Conservation (phyloP, 768 basidiomycete species). For the Termitomyces titanicus region DNA sequence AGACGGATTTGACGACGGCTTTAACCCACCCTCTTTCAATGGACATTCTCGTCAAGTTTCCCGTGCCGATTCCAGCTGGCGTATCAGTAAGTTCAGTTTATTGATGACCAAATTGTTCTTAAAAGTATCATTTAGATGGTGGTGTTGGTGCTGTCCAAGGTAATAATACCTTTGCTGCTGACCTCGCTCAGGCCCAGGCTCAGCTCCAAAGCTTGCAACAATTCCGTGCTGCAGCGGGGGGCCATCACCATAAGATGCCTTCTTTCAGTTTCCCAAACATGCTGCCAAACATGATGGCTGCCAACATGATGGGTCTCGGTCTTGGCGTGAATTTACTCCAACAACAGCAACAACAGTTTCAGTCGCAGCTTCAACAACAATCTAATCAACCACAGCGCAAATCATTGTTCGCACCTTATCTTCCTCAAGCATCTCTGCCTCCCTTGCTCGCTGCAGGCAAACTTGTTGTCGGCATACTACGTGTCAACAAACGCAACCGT, state of each 20-base stretch:
- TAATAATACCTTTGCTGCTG: slow-evolving; percentile 64
- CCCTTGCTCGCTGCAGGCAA: slow-evolving; percentile 96
- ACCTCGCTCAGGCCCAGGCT: slow-evolving; percentile 95
- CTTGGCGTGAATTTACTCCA: slow-evolving; percentile 83
- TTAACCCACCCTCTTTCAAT: slow-evolving; percentile 56
- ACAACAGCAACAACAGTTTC: slow-evolving; percentile 93
- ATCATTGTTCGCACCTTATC: slow-evolving; percentile 96
- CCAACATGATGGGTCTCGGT: slow-evolving; percentile 91
- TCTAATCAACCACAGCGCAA: slow-evolving; percentile 92
- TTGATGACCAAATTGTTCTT: not conserved
- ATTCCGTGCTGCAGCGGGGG: slow-evolving; percentile 92
- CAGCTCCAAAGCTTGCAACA: slow-evolving; percentile 95
- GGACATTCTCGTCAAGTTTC: slow-evolving; percentile 75
- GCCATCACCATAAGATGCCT: slow-evolving; percentile 95
- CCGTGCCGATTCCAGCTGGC: slow-evolving; percentile 82
- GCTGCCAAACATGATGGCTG: slow-evolving; percentile 96
- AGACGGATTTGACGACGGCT: slow-evolving; percentile 81
- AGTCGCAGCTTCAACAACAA: slow-evolving; percentile 92
- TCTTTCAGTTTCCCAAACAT: slow-evolving; percentile 98
- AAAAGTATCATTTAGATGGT: slow-evolving; percentile 47
- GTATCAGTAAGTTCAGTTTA: slow-evolving; percentile 63
- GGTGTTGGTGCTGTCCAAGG: slow-evolving; percentile 68
- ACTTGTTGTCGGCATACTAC: slow-evolving; percentile 92
- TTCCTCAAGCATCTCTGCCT: slow-evolving; percentile 95
- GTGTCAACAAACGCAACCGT: slow-evolving; percentile 97